phyloP scores from a whole-genome alignment of 2,329 filamentous ascomycete species.

The Raffaelea albimanens region DNA sequence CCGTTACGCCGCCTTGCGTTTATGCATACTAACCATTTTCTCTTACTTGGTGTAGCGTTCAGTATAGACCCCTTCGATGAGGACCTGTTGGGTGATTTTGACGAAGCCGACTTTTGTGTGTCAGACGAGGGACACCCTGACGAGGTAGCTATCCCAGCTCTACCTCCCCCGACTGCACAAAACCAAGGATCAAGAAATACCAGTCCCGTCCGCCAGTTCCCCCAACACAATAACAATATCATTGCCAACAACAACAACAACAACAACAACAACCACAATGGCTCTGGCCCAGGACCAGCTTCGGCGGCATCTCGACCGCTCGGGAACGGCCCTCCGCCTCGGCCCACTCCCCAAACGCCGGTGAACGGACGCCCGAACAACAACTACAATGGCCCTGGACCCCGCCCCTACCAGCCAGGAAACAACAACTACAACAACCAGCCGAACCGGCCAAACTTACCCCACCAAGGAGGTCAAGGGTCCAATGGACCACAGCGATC shows the following conservation, averaged over 20 bases:
- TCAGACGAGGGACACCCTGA: conserved; percentile 64
- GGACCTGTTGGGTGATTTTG: conserved; percentile 52
- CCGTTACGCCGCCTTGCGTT: too few species aligned
- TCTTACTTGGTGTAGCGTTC: not conserved
- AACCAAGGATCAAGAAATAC: conserved; percentile 14
- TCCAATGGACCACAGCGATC: not conserved
- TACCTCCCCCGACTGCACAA: conserved; percentile 4
- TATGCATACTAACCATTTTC: too few species aligned
- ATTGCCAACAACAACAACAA: too few species aligned
- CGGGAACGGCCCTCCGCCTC: conserved; percentile 1
- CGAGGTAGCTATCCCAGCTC: conserved; percentile 43
- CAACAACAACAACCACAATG: conserved; percentile 10
- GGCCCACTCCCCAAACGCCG: conserved; percentile 10
- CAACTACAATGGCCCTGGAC: not conserved
- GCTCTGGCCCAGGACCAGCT: too few species aligned
- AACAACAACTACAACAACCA: conserved; percentile 1
- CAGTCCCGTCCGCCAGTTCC: conserved; percentile 13
- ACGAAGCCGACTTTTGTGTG: conserved; percentile 67
- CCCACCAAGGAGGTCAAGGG: too few species aligned
- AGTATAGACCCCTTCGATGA: conserved; percentile 20
- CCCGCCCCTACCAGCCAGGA: conserved; percentile 5
- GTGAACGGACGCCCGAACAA: conserved; percentile 1
- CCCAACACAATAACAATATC: too few species aligned
- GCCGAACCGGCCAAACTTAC: too few species aligned
- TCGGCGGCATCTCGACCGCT: not conserved